Evolutionary conservation across 306 rosid genomes (phyloP).

Genomic region (Quercus suber): DNA sequence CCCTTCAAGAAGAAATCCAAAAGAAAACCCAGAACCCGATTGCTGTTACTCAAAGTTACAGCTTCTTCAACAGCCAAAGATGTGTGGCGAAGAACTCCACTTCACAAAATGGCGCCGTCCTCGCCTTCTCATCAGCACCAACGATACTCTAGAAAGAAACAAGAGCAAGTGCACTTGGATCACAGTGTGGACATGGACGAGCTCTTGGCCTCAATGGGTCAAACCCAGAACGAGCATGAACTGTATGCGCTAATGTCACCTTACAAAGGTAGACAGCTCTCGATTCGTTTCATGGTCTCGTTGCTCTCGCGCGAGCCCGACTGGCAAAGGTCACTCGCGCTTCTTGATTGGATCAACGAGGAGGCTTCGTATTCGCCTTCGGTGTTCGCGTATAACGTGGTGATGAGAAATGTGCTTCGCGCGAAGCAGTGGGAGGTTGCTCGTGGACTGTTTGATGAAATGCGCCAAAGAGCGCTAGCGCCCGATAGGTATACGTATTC

Average conservation of each 20-base stretch:
- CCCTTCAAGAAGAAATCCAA: constrained; percentile 8
- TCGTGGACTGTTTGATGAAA: constrained; percentile 92
- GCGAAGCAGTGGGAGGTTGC: constrained; percentile 78
- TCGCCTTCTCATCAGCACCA: constrained; percentile 5
- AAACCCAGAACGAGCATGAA: constrained; percentile 60
- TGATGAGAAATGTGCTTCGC: constrained; percentile 75
- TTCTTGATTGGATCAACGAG: constrained; percentile 87
- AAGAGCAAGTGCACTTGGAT: constrained; percentile 39
- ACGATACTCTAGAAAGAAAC: constrained; percentile 36
- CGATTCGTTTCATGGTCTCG: constrained; percentile 79
- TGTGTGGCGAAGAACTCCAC: constrained; percentile 57
- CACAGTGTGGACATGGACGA: constrained; percentile 82
- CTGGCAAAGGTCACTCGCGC: constrained; percentile 85
- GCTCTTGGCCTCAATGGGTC: constrained; percentile 47
- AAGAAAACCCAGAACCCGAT: constrained; percentile 7
- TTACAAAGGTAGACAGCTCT: constrained; percentile 59
- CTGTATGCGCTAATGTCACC: constrained; percentile 58
- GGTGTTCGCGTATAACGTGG: constrained; percentile 77
- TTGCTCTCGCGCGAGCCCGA: constrained; percentile 76
- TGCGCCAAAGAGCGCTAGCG: constrained; percentile 74
- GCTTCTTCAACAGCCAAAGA: constrained; percentile 39
- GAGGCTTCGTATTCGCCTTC: constrained; percentile 76
- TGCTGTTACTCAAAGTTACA: constrained; percentile 7
- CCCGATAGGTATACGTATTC: constrained; percentile 94
- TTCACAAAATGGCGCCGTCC: constrained; percentile 20